Evolutionary conservation across 306 rosid genomes (phyloP).

Genomic region (Parietaria judaica): DNA sequence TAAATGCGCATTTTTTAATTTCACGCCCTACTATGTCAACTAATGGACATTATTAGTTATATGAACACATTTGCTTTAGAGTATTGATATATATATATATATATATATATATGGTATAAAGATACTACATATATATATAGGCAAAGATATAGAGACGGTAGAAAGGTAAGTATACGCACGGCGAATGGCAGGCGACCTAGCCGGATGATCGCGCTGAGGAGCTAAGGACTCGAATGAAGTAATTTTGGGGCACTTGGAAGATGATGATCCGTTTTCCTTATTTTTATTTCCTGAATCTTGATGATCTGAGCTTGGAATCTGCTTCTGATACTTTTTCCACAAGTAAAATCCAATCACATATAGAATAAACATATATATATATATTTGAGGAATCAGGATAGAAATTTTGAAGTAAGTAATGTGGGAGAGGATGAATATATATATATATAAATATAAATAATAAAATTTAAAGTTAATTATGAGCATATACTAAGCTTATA

Average conservation of each 20-base stretch:
- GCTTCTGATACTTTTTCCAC: slow-evolving; percentile 25
- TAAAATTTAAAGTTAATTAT: too few species aligned
- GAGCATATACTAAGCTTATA: too few species aligned
- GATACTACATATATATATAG: too few species aligned
- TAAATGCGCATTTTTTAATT: too few species aligned
- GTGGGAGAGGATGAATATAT: background rate
- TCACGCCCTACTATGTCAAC: too few species aligned
- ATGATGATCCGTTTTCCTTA: slow-evolving; percentile 57
- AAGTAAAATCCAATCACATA: background rate
- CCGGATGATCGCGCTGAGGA: slow-evolving; percentile 44
- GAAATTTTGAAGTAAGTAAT: too few species aligned
- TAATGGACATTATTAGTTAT: too few species aligned
- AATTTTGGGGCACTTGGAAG: slow-evolving; percentile 51
- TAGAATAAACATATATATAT: background rate
- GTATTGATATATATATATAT: too few species aligned
- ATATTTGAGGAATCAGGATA: background rate
- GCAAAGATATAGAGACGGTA: too few species aligned
- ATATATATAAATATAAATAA: background rate
- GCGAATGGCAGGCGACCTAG: slow-evolving; percentile 68
- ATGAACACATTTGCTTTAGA: too few species aligned
- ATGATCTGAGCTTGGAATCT: slow-evolving; percentile 45
- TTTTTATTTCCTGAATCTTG: slow-evolving; percentile 26
- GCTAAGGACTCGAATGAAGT: slow-evolving; percentile 39
- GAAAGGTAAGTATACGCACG: slow-evolving; percentile 48
- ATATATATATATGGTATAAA: too few species aligned